phyloP scores from a whole-genome alignment of 805 yeast genomes.

The Nakazawaea sp. region DNA sequence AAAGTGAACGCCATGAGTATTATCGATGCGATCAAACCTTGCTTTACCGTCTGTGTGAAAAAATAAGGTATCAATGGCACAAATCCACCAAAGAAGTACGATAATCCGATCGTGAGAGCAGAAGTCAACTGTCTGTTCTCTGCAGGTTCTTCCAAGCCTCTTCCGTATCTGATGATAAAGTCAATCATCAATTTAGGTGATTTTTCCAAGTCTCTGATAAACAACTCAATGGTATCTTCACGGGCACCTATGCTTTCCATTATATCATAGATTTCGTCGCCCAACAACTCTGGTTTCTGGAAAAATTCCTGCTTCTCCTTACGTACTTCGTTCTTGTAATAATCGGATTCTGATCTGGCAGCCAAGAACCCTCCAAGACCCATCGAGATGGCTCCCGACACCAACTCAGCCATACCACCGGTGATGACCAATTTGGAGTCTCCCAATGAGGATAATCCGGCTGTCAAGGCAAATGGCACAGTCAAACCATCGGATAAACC shows the following conservation, averaged over 20 bases:
- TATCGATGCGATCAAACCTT: slow-evolving; percentile 71
- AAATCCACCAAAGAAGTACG: slow-evolving; percentile 89
- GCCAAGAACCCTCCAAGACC: slow-evolving; percentile 96
- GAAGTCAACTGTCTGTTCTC: slow-evolving; percentile 84
- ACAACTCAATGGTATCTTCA: slow-evolving; percentile 65
- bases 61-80: slow-evolving; percentile 89
- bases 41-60: slow-evolving; percentile 66
- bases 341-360: slow-evolving; percentile 82
- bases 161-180: slow-evolving; percentile 81
- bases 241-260: slow-evolving; percentile 67
- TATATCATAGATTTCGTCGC: slow-evolving; percentile 76
- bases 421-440: slow-evolving; percentile 86
- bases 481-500: slow-evolving; percentile 95
- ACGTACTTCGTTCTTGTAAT: slow-evolving; percentile 63
- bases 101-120: slow-evolving; percentile 83
- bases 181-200: slow-evolving; percentile 76
- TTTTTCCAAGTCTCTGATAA: slow-evolving; percentile 72
- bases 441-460: slow-evolving; percentile 89
- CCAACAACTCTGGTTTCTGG: slow-evolving; percentile 55
- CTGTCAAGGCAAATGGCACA: slow-evolving; percentile 98
- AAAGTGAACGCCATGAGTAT: slow-evolving; percentile 80
- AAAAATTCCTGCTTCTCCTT: slow-evolving; percentile 64
- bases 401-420: slow-evolving; percentile 97
- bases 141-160: slow-evolving; percentile 93
- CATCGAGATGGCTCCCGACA: slow-evolving; percentile 96